Conservation (phyloP, 352 stramenopile genomes). For the Globisporangium lucens region DNA sequence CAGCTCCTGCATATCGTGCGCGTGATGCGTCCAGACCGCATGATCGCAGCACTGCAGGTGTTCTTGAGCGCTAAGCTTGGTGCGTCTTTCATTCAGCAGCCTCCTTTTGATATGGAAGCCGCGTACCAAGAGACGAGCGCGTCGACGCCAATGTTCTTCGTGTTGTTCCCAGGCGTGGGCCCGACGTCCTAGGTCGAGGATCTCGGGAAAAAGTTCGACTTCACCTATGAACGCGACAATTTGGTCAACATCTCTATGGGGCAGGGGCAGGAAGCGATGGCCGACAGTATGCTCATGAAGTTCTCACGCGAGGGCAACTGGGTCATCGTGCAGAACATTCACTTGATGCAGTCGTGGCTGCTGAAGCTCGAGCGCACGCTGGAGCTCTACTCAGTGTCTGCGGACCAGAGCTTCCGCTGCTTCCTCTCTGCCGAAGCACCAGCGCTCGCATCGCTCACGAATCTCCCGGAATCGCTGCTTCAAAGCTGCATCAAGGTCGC, state of each 20-base stretch:
- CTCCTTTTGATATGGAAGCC: slow-evolving; percentile 85
- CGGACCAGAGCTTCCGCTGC: slow-evolving; percentile 92
- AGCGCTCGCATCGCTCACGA: slow-evolving; percentile 76
- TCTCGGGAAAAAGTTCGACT: slow-evolving; percentile 80
- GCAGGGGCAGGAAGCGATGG: slow-evolving; percentile 79
- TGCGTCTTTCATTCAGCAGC: slow-evolving; percentile 70
- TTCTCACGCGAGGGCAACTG: slow-evolving; percentile 80
- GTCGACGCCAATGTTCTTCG: slow-evolving; percentile 91
- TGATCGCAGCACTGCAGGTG: slow-evolving; percentile 60
- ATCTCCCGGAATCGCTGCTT: slow-evolving; percentile 85
- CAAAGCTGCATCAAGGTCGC: slow-evolving; percentile 88
- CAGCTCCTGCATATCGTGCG: slow-evolving; percentile 79
- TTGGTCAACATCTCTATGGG: slow-evolving; percentile 89
- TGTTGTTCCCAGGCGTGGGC: slow-evolving; percentile 91
- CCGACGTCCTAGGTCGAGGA: slow-evolving; percentile 80
- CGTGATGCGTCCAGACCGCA: slow-evolving; percentile 80
- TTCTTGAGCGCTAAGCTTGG: slow-evolving; percentile 66
- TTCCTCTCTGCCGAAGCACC: slow-evolving; percentile 93
- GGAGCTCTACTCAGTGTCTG: slow-evolving; percentile 72
- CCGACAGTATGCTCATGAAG: slow-evolving; percentile 63
- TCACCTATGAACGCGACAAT: slow-evolving; percentile 74
- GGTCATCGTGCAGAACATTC: slow-evolving; percentile 91
- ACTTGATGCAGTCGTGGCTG: slow-evolving; percentile 91
- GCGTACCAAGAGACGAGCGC: slow-evolving; percentile 87
- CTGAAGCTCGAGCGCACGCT: slow-evolving; percentile 77